Percentiles rank a stretch among this genome's conserved stretches.
These are phyloP conservation scores for Picochlorum sp. DNA, from an alignment of 139 green algal species.

Conservation along the genomic window DNA sequence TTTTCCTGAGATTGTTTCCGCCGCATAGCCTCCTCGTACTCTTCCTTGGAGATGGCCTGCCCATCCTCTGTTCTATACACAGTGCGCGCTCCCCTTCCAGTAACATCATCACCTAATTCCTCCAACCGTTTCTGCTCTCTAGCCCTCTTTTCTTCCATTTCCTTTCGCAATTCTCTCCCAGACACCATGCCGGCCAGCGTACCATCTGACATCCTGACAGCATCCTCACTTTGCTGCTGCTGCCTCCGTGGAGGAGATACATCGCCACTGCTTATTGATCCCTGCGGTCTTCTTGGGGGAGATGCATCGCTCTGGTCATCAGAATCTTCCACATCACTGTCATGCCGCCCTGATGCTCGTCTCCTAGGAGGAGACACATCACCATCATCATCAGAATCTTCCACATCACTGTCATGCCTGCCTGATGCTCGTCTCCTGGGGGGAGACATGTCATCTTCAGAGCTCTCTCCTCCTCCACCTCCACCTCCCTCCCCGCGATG, in stretches of 20 bases:
- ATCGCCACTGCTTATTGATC: constrained; percentile 7
- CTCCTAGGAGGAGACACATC: constrained; percentile 16
- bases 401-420: constrained; percentile 3
- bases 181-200: constrained; percentile 50
- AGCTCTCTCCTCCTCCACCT: background rate
- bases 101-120: constrained; percentile 11
- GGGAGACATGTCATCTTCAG: constrained; percentile 19
- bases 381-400: constrained; percentile 20
- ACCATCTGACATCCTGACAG: constrained; percentile 47
- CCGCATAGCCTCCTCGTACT: constrained; percentile 35
- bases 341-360: background rate
- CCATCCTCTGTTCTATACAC: constrained; percentile 68
- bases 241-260: constrained; percentile 20
- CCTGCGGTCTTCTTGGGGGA: constrained; percentile 1
- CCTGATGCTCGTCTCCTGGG: constrained; percentile 10
- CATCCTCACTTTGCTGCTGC: background rate
- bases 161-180: constrained; percentile 13
- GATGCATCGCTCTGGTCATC: constrained; percentile 8
- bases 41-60: constrained; percentile 39
- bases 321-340: constrained; percentile 8
- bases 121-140: constrained; percentile 22
- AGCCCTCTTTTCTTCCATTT: constrained; percentile 31
- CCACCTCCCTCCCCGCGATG: background rate
- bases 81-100: constrained; percentile 47
- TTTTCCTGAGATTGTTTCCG: constrained; percentile 15